Evolutionary conservation across 148 eudicot genomes (phyloP), one percentile per base, ranked within the genome.

Genomic region (Chenopodium quinoa): DNA sequence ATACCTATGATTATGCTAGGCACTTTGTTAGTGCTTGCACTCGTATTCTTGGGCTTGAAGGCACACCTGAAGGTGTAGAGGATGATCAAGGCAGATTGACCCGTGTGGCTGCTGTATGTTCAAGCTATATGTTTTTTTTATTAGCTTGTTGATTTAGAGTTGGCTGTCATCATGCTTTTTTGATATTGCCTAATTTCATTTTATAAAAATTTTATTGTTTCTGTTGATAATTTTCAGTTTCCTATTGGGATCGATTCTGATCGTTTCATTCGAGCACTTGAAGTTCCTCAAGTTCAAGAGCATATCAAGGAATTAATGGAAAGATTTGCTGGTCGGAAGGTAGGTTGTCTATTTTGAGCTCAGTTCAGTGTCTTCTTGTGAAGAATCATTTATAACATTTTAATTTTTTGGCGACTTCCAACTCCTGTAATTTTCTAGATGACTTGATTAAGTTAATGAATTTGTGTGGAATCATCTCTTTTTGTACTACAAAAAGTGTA

Each of bases 21-120:
- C 99, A 95, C 88, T 95, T 95, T 83, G 97, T 95, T 46, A 95
- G 99, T 90, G 97, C 99, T 70, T 95, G 99, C 80, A 95, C 99
- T 81, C 97, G 99, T 82, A 95, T 95, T 78, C 96, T 95, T 86
- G 99, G 93, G 71, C 92, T 95, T 80, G 99, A 95, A 87, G 99
- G 99, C 78, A 95, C 97, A 79, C 99, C 99, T 40, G 99, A 95
- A 88, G 99, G 99, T 80, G 98, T 95, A 25, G 90, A 88, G 81
- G 98, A 95, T 85, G 97, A 93, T 84, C 93, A 95, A 82, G 98
- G 97, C 71, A 90, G 92, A 87, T 85, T 95, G 82, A 95, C 99
- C 52, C 97, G 99, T 81, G 99, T 95, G 63, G 97, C 99, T 86
- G 99, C 97, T 69, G 99, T 95, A 90, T 67, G 91, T 86, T 80